Base-by-base conservation (phyloP, 225 moss, liverwort and hornwort species). In the Pseudisothecium myosuroides region DNA sequence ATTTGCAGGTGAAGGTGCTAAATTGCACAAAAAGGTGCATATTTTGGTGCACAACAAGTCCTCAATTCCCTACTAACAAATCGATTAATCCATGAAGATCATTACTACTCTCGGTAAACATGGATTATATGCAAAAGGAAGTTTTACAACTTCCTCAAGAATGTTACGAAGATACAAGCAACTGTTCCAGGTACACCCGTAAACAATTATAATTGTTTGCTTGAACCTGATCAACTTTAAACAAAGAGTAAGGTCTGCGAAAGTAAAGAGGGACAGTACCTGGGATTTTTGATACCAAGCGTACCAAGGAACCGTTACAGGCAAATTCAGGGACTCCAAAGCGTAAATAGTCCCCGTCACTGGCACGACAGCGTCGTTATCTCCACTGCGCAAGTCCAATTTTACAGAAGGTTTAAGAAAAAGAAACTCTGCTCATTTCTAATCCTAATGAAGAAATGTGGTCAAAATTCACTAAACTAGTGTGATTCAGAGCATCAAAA, bases 341-440 rank as follows among this genome's bases (percentile, higher is more conserved):
- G 96, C 92, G 76, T 94, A 96, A 47, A 89, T 77, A 4, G 96
- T 97, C 41, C 93, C 86, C 76, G 94, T 94, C 80, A 97, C 92
- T 22, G 96, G 93, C 66, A 97, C 91, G 32, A 95, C 94, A 41
- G 92, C 94, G 83, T 97, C 96, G 56, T 93, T 93, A 87, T 97
- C 96, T 86, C 96, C 96, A 85, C 96, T 97, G 92, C 90, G 88
- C 80, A 90, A 23, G 47, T 37, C 32, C 55, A 56, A 14, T 55
- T 55, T 10, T 5, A 54, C 14, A 49, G 26, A 65, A 76, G 28
- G 47, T 6, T 37, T 26, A 27, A 47, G 17, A 62, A 41, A 14
- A 55, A 52, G 29, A 27, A 32, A 6, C 14, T 41, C 63, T 37
- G 9, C 58, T 28, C n/a, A 22, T 23, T 73, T 45, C 78, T 22